phyloP scores from a whole-genome alignment of 768 basidiomycete genomes.

The Naematelia aurantialba region DNA sequence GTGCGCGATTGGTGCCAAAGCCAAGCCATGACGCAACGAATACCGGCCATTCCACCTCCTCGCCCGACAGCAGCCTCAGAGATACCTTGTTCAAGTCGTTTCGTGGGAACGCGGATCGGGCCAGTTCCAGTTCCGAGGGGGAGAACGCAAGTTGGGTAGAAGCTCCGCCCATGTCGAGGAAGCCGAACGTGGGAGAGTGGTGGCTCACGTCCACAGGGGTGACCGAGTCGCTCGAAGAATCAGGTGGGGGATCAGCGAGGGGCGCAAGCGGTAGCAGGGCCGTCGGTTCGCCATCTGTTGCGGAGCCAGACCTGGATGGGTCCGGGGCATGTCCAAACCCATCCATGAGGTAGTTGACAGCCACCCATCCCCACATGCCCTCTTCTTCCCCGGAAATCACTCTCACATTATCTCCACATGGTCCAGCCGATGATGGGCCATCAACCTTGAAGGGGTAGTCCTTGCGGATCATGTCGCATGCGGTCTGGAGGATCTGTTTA shows the following conservation, averaged over 20 bases:
- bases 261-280: conserved; percentile 33
- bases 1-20: conserved; percentile 95
- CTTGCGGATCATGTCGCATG: conserved; percentile 69
- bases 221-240: conserved; percentile 32
- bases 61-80: conserved; percentile 73
- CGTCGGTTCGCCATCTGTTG: conserved; percentile 5
- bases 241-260: conserved; percentile 33
- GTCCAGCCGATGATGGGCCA: conserved; percentile 62
- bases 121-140: conserved; percentile 61
- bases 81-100: conserved; percentile 74
- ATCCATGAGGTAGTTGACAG: conserved; percentile 98
- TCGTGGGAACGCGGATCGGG: conserved; percentile 51
- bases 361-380: conserved; percentile 97
- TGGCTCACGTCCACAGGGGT: conserved; percentile 49
- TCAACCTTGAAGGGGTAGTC: conserved; percentile 79
- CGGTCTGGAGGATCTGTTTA: conserved; percentile 65
- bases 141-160: conserved; percentile 99
- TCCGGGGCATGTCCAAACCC: conserved; percentile 62
- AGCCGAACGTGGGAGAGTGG: conserved; percentile 83
- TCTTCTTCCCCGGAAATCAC: conserved; percentile 98
- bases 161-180: conserved; percentile 98
- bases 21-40: conserved; percentile 99
- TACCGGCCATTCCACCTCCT: conserved; percentile 82
- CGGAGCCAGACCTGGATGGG: conserved; percentile 4
- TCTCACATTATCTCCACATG: conserved; percentile 85